Base-by-base conservation (phyloP, 495 filamentous ascomycete genomes). In the Aspergillus cristatus region DNA sequence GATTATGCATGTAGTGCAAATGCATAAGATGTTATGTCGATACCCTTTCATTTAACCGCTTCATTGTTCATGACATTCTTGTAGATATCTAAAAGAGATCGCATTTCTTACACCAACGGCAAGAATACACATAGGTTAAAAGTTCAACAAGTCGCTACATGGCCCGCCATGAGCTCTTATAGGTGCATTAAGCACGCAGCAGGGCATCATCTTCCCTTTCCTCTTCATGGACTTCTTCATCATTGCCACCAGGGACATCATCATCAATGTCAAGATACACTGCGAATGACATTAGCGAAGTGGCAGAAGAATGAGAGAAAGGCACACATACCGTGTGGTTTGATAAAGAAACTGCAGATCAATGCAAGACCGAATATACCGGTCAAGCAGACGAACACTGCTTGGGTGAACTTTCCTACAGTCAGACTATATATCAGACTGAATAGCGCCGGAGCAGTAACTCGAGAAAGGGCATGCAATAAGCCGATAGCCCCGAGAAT, bases 401-500 rank as follows among this genome's bases (percentile, higher is more conserved):
- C 75, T 57, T 88, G 84, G 3, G 84, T 77, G 41, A 79, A 86
- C 4, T 72, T 78, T 11, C 70, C 75, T 4, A 95, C 84, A 0
- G 91, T 98, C 14, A 65, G 55, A 14, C 82, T 82, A 53, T 94
- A 98, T 13, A 96, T 75, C 14, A 84, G 68, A 51, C 88, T 91
- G 55, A 94, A 93, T 7, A 91, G 49, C 3, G 81, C 70, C 0
- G 91, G 91, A 7, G 79, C 78, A 11, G 94, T 52, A 7, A 98
- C 74, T 25, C 87, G 71, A 3, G 84, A 81, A 14, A 91, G 53
- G 0, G 85, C 82, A 64, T 96, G 91, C 42, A 98, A 57, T 34
- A 97, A 58, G 0, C 93, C 91, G 13, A 72, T 81, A 1, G 87
- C 91, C 7, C 91, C 91, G 2, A 98, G 72, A 35, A 98, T 61